Conservation (phyloP, 2,329 filamentous ascomycete species). For the Didymella pinodella region DNA sequence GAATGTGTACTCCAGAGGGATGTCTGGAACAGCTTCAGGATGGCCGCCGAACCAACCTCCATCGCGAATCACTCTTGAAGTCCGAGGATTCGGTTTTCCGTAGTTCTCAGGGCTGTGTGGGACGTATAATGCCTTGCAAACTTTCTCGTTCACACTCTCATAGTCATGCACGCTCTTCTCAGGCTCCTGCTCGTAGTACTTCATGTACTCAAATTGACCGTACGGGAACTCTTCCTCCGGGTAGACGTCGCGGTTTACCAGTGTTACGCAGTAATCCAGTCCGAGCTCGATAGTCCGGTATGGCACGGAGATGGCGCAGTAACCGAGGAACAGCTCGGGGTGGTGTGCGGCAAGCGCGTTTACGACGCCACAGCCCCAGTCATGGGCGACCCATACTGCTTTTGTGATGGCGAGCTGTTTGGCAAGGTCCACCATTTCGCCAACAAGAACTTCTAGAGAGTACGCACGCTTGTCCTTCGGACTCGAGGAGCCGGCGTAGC, state of each 20-base stretch:
- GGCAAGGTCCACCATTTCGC: slow-evolving; percentile 51
- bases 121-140: slow-evolving; percentile 36
- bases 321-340: slow-evolving; percentile 44
- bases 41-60: slow-evolving; percentile 48
- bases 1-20: slow-evolving; percentile 39
- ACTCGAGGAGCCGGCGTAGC: slow-evolving; percentile 40
- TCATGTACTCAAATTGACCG: slow-evolving; percentile 50
- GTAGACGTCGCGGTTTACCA: slow-evolving; percentile 56
- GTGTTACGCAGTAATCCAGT: slow-evolving; percentile 45
- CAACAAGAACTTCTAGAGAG: slow-evolving; percentile 38
- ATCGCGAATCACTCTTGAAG: slow-evolving; percentile 25
- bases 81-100: slow-evolving; percentile 36
- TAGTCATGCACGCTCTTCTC: slow-evolving; percentile 30
- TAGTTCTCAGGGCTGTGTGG: slow-evolving; percentile 32
- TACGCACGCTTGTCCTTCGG: slow-evolving; percentile 40
- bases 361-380: slow-evolving; percentile 53
- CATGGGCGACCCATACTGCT: slow-evolving; percentile 60
- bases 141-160: slow-evolving; percentile 32
- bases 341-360: slow-evolving; percentile 43
- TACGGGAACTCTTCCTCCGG: slow-evolving; percentile 54
- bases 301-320: slow-evolving; percentile 49
- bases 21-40: slow-evolving; percentile 36
- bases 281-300: slow-evolving; percentile 55
- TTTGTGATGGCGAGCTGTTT: slow-evolving; percentile 48
- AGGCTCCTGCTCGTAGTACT: slow-evolving; percentile 41